Base-by-base conservation (phyloP, 306 rosid genomes). In the Adenanthera pavonina region DNA sequence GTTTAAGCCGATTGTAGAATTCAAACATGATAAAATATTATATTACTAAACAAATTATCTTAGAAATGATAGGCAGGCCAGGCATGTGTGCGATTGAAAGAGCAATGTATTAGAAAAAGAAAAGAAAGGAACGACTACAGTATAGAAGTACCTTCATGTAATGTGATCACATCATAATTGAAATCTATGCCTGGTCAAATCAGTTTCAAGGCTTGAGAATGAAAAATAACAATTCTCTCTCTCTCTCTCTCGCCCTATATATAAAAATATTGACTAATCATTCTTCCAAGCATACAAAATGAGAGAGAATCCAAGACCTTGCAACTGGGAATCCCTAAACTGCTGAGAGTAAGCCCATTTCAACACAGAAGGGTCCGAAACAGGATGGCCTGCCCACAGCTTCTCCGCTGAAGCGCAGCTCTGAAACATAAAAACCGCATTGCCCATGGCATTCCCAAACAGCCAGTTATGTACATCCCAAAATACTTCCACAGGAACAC, bases 401-500 rank as follows among this genome's bases (percentile, higher is more conserved):
- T 90, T 91, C 38, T 94, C 84, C 25, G 85, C 84, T 7, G 90
- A 76, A 69, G 89, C 80, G 77, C 88, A 79, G 7, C 95, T 92
- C 84, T 91, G 97, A 82, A 95, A 95, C 97, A 95, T 88, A 84
- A 95, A 95, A 70, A 92, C 97, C 16, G 97, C 97, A 83, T 87
- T 87, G 40, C 92, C 91, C 85, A 84, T 75, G 7, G 91, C 73
- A 77, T 81, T 89, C 25, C 98, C 97, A 86, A 91, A 95, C 12
- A 92, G 90, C 98, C 97, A 95, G 79, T 90, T 86, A 86, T 92
- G 95, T 20, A 92, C 97, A 87, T 95, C 98, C 98, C 97, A 94
- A 15, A 90, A 91, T 69, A 94, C 97, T 85, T 92, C 87, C 51
- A 94, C 91, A 0, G 90, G 92, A 54, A 92, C 51, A 20, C 97